Conservation (phyloP, 176 grass and related monocot genomes). For the Elaeis guineensis region DNA sequence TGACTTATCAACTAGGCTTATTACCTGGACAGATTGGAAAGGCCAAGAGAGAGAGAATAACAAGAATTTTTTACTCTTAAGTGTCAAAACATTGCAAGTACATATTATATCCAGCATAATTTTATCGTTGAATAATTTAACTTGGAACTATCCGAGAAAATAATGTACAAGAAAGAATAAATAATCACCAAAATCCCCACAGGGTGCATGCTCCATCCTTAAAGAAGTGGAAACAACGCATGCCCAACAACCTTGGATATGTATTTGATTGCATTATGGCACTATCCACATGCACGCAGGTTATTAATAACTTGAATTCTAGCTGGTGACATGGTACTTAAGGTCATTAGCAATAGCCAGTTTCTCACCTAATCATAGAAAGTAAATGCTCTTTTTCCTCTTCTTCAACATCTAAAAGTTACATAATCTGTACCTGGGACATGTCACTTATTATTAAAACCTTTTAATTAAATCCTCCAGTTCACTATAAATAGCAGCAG, state of each 20-base stretch:
- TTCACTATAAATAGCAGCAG: constrained; percentile 13
- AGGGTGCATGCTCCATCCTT: constrained; percentile 13
- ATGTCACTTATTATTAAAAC: constrained; percentile 10
- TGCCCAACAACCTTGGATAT: constrained; percentile 13
- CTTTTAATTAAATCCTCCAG: constrained; percentile 20
- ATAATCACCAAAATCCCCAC: constrained; percentile 14
- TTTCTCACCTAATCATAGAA: constrained; percentile 13
- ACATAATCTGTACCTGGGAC: constrained; percentile 11
- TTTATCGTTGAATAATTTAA: not conserved
- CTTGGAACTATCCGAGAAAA: not conserved
- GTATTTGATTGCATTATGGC: constrained; percentile 24
- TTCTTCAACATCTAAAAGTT: constrained; percentile 23
- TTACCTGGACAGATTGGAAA: too few species aligned
- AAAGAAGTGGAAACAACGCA: constrained; percentile 13
- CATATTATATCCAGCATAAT: too few species aligned
- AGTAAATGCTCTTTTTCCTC: constrained; percentile 15
- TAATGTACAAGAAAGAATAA: not conserved
- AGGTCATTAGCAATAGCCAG: constrained; percentile 20
- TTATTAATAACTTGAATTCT: constrained; percentile 16
- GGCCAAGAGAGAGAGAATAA: too few species aligned
- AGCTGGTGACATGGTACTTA: not conserved
- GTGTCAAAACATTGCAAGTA: too few species aligned
- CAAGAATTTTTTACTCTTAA: too few species aligned
- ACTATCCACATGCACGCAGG: constrained; percentile 17
- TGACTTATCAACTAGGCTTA: too few species aligned